Evolutionary conservation across 2,329 filamentous ascomycete species (phyloP).

Genomic region (Aureobasidium sp.): DNA sequence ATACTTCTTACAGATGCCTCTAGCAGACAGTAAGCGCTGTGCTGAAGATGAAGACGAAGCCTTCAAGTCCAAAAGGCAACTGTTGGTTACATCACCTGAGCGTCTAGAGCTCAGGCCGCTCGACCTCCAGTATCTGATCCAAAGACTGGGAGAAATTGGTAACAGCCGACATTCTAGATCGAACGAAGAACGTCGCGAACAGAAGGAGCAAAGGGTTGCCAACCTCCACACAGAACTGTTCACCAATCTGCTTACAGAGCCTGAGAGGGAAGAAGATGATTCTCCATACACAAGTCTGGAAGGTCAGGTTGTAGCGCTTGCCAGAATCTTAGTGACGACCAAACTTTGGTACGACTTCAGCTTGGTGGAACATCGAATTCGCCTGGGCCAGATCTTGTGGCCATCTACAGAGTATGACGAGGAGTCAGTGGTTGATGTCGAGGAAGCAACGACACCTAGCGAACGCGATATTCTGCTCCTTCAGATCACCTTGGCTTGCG

Average conservation of each 20-base stretch:
- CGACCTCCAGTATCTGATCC: constrained; percentile 19
- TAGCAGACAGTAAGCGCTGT: constrained; percentile 30
- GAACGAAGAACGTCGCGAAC: neutral
- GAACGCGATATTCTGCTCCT: constrained; percentile 49
- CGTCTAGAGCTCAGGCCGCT: constrained; percentile 22
- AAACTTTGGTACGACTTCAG: constrained; percentile 44
- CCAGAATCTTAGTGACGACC: constrained; percentile 35
- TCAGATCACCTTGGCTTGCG: constrained; percentile 48
- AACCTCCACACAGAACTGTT: constrained; percentile 26
- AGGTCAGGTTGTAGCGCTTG: constrained; percentile 40
- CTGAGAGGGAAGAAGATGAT: constrained; percentile 7
- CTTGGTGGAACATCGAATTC: constrained; percentile 39
- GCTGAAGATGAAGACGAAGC: constrained; percentile 16
- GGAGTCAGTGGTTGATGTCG: constrained; percentile 24
- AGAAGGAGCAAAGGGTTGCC: constrained; percentile 18
- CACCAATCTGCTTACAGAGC: constrained; percentile 20
- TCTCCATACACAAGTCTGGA: constrained; percentile 26
- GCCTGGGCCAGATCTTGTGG: constrained; percentile 41
- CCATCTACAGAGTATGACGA: constrained; percentile 27
- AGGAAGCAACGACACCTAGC: constrained; percentile 23
- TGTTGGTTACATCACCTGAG: constrained; percentile 21
- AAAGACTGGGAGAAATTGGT: constrained; percentile 22
- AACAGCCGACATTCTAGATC: constrained; percentile 13
- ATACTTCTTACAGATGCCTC: constrained; percentile 40
- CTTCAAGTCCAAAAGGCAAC: constrained; percentile 18